phyloP scores from a whole-genome alignment of 768 basidiomycete species.

The Termitomyces eurrhizus region DNA sequence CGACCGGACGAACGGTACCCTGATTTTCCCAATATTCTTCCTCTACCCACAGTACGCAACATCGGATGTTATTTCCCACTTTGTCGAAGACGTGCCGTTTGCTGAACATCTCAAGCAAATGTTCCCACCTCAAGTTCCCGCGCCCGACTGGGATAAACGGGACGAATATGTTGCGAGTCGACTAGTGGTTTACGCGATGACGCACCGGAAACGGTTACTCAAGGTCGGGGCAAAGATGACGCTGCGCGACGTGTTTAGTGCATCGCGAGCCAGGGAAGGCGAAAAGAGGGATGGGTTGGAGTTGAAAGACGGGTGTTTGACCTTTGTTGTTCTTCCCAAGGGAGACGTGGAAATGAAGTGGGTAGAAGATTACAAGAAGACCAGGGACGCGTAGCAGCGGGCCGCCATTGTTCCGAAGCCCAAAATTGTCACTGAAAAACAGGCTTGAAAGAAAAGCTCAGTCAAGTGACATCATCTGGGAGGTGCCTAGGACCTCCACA shows the following conservation, averaged over 20 bases:
- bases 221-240: slow-evolving; percentile 93
- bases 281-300: slow-evolving; percentile 75
- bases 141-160: slow-evolving; percentile 74
- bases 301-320: slow-evolving; percentile 76
- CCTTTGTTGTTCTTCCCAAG: slow-evolving; percentile 75
- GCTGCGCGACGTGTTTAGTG: slow-evolving; percentile 68
- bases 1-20: slow-evolving; percentile 51
- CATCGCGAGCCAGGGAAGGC: slow-evolving; percentile 56
- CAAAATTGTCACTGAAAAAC: not conserved
- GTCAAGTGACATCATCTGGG: slow-evolving; percentile 1
- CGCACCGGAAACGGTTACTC: slow-evolving; percentile 67
- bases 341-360: slow-evolving; percentile 76
- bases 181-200: slow-evolving; percentile 82
- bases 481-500: not conserved
- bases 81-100: slow-evolving; percentile 84
- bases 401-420: not conserved
- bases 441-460: not conserved
- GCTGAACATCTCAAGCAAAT: slow-evolving; percentile 71
- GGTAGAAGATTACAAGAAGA: slow-evolving; percentile 83
- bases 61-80: slow-evolving; percentile 85
- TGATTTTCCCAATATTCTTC: slow-evolving; percentile 87
- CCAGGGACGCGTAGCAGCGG: slow-evolving; percentile 25
- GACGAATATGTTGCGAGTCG: slow-evolving; percentile 61
- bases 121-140: slow-evolving; percentile 69
- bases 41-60: slow-evolving; percentile 88